Evolutionary conservation across 2,329 filamentous ascomycete species (phyloP).

Genomic region (Furcasterigmium sp.): DNA sequence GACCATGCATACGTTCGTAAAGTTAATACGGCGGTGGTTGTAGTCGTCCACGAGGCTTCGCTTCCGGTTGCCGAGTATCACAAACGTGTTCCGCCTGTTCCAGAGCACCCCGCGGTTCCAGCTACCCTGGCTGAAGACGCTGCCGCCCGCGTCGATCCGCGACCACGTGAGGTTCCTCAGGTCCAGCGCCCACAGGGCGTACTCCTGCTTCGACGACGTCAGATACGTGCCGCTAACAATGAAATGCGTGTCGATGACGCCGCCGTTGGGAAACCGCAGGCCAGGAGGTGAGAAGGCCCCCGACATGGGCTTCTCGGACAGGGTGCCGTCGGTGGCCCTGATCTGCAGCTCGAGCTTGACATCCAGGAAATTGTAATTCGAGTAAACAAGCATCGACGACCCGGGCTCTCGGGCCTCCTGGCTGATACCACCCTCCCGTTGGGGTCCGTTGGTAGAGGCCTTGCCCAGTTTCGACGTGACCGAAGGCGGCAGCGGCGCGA

Average conservation of each 20-base stretch:
- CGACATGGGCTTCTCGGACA: slow-evolving; percentile 86
- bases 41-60: slow-evolving; percentile 95
- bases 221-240: slow-evolving; percentile 96
- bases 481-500: slow-evolving; percentile 70
- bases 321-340: slow-evolving; percentile 72
- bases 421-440: slow-evolving; percentile 42
- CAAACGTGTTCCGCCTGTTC: slow-evolving; percentile 90
- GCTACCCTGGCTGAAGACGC: slow-evolving; percentile 92
- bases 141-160: slow-evolving; percentile 89
- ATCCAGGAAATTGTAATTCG: slow-evolving; percentile 97
- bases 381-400: slow-evolving; percentile 90
- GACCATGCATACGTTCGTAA: slow-evolving; percentile 93
- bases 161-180: slow-evolving; percentile 86
- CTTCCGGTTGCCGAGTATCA: slow-evolving; percentile 90
- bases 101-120: slow-evolving; percentile 96
- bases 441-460: slow-evolving; percentile 33
- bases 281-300: slow-evolving; percentile 84
- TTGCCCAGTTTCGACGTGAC: slow-evolving; percentile 63
- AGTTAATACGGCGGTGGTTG: slow-evolving; percentile 96
- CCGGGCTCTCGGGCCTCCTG: slow-evolving; percentile 52
- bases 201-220: slow-evolving; percentile 96
- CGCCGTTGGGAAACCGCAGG: slow-evolving; percentile 90
- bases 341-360: slow-evolving; percentile 95
- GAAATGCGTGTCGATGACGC: slow-evolving; percentile 92
- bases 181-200: slow-evolving; percentile 93